Conservation (phyloP, 306 rosid species). For the Albizia julibrissin region DNA sequence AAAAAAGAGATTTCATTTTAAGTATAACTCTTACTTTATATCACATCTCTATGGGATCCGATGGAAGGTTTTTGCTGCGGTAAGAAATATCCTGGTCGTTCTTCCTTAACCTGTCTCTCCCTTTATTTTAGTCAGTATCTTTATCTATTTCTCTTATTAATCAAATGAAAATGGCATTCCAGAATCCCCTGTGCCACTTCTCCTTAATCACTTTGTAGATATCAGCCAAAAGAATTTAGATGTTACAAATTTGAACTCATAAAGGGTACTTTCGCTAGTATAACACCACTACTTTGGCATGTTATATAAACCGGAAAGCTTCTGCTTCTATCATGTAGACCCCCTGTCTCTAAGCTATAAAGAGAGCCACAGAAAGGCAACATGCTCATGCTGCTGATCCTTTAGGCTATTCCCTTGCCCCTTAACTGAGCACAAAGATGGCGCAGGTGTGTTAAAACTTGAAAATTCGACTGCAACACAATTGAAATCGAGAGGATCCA, state of each 20-base stretch:
- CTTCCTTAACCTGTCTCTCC: neutral
- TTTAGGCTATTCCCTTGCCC: neutral
- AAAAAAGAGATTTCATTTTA: neutral
- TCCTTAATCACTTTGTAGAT: neutral
- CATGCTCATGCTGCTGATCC: neutral
- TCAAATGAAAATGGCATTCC: neutral
- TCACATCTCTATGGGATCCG: neutral
- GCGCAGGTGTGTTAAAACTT: neutral
- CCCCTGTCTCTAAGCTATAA: neutral
- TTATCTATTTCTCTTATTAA: neutral
- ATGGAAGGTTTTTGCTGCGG: neutral
- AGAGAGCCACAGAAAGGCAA: neutral
- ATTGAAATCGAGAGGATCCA: neutral
- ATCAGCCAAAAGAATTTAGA: conserved; percentile 13
- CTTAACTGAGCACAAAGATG: neutral
- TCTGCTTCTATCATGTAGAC: neutral
- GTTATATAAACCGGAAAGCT: neutral
- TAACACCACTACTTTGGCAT: neutral
- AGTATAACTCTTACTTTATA: neutral
- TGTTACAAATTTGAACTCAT: neutral
- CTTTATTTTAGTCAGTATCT: too few species aligned
- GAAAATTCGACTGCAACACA: neutral
- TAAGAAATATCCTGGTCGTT: neutral
- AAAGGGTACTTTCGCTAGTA: neutral
- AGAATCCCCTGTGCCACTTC: neutral